Evolutionary conservation across 2,329 filamentous ascomycete genomes (phyloP).

Genomic region (Acrodontium crateriforme): DNA sequence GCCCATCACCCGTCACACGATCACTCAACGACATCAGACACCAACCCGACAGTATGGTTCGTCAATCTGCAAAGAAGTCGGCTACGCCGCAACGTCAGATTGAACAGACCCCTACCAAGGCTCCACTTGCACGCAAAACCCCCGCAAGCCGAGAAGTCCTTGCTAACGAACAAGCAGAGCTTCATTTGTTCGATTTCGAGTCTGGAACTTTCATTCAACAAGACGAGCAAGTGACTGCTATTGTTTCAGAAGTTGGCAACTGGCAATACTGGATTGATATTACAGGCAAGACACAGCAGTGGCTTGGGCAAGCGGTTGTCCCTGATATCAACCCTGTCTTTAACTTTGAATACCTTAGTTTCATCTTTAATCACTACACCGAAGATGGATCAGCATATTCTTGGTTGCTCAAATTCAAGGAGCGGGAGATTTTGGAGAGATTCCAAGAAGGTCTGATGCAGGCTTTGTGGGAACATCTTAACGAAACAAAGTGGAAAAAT

Average conservation of each 20-base stretch:
- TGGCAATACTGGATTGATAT: conserved; percentile 98
- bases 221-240: conserved; percentile 59
- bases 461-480: conserved; percentile 90
- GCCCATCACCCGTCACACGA: conserved; percentile 17
- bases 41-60: conserved; percentile 16
- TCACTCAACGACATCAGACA: conserved; percentile 17
- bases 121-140: conserved; percentile 44
- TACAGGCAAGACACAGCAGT: conserved; percentile 58
- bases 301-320: conserved; percentile 73
- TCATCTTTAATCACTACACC: conserved; percentile 96
- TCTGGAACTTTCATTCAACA: conserved; percentile 74
- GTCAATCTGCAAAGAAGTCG: conserved; percentile 17
- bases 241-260: conserved; percentile 70
- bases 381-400: conserved; percentile 83
- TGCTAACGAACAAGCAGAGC: conserved; percentile 61
- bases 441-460: conserved; percentile 95
- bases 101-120: conserved; percentile 36
- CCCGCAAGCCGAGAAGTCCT: conserved; percentile 63
- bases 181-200: conserved; percentile 86
- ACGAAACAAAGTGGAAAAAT: conserved; percentile 91
- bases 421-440: conserved; percentile 62
- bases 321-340: conserved; percentile 96
- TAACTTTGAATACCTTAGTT: conserved; percentile 97
- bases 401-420: conserved; percentile 86
- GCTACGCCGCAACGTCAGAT: conserved; percentile 23